Evolutionary conservation across 1,284 basidiomycete genomes (phyloP).

Genomic region (Moniliella sp.): DNA sequence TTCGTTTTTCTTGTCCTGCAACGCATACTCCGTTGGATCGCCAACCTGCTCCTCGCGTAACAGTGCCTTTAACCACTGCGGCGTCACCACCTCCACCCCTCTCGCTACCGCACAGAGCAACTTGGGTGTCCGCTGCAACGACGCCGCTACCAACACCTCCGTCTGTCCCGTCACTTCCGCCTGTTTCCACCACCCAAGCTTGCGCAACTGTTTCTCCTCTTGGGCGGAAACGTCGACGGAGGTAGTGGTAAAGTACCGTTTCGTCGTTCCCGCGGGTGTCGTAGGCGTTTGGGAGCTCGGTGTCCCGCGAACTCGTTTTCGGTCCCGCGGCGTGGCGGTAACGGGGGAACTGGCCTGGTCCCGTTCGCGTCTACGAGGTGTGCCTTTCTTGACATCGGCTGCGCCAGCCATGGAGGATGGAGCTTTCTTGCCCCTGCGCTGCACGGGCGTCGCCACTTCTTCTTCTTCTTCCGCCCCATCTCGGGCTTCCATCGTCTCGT

Average conservation of each 20-base stretch:
- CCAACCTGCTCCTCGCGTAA: background rate
- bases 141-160: constrained; percentile 5
- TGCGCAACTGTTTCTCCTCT: constrained; percentile 2
- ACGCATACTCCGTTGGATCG: constrained; percentile 3
- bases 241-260: constrained; percentile 4
- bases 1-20: constrained; percentile 5
- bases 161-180: constrained; percentile 4
- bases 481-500: no score
- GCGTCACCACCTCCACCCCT: constrained; percentile 5
- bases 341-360: no score
- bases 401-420: no score
- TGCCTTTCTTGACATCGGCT: no score
- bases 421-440: no score
- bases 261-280: no score
- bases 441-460: no score
- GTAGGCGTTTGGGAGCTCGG: no score
- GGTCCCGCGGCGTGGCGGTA: no score
- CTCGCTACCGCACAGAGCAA: constrained; percentile 9
- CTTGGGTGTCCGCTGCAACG: constrained; percentile 7
- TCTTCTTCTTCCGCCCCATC: no score
- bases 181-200: constrained; percentile 2
- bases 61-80: constrained; percentile 5
- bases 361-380: no score
- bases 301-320: no score
- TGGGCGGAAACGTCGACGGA: constrained; percentile 3